Conservation (phyloP, 148 eudicot genomes). For the Chenopodium berlandieri region DNA sequence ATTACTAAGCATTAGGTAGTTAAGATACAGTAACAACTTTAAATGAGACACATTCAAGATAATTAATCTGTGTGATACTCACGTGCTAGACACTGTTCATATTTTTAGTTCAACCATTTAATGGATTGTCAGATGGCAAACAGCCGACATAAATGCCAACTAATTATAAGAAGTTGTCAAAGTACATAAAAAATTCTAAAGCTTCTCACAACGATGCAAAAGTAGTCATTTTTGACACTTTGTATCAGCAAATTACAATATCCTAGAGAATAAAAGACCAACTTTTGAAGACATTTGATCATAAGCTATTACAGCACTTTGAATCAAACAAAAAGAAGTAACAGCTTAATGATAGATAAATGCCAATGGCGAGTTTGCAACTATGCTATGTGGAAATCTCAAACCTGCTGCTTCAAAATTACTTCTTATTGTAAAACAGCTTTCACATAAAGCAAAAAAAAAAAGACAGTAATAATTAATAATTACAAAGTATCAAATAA, state of each 20-base stretch:
- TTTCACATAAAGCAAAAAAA: not conserved
- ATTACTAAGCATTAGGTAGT: not conserved
- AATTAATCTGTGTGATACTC: not conserved
- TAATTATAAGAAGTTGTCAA: not conserved
- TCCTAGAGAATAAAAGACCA: no score
- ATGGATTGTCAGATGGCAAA: not conserved
- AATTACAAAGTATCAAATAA: not conserved
- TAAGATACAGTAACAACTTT: not conserved
- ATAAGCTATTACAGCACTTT: not conserved
- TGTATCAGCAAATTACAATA: not conserved
- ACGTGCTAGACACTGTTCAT: not conserved
- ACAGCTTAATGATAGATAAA: not conserved
- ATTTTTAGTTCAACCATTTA: not conserved
- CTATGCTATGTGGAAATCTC: not conserved
- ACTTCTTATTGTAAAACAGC: not conserved
- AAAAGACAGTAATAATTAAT: not conserved
- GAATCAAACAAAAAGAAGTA: not conserved
- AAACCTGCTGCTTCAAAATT: not conserved
- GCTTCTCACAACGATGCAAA: not conserved
- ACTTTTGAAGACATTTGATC: not conserved
- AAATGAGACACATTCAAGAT: constrained; percentile 5
- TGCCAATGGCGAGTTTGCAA: not conserved
- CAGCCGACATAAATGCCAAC: not conserved
- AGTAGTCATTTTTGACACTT: not conserved
- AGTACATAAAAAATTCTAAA: not conserved